A percentile compares a stretch with the other conserved stretches of the same genome.
These are phyloP conservation scores for Datisca glomerata DNA, from an alignment of 306 rosid genomes.

Conservation along the genomic window DNA sequence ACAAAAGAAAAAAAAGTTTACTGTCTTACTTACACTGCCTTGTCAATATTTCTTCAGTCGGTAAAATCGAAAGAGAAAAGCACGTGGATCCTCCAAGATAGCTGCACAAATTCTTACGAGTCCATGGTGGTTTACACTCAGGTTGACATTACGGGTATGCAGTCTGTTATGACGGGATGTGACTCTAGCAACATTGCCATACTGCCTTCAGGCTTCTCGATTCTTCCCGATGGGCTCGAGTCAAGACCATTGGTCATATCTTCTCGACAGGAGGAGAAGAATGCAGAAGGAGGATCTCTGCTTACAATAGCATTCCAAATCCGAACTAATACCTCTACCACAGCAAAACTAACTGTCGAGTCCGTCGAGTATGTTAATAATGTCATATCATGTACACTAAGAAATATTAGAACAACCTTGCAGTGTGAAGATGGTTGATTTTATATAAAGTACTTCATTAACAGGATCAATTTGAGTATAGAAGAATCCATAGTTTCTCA, in stretches of 20 bases:
- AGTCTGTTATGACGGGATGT: slow-evolving; percentile 89
- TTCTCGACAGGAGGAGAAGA: slow-evolving; percentile 52
- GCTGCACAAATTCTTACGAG: slow-evolving; percentile 73
- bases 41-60: slow-evolving; percentile 26
- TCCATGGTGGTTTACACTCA: slow-evolving; percentile 86
- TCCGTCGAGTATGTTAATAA: slow-evolving; percentile 75
- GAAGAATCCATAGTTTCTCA: background rate
- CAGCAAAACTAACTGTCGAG: slow-evolving; percentile 71
- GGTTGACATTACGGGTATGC: slow-evolving; percentile 63
- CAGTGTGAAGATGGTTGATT: slow-evolving; percentile 76
- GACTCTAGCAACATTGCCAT: slow-evolving; percentile 76
- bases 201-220: slow-evolving; percentile 86
- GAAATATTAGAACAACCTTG: slow-evolving; percentile 72
- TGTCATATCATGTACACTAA: slow-evolving; percentile 65
- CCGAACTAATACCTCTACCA: slow-evolving; percentile 64
- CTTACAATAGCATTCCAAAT: slow-evolving; percentile 76
- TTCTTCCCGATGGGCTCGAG: slow-evolving; percentile 74
- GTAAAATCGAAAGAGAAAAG: slow-evolving; percentile 60
- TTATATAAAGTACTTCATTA: background rate
- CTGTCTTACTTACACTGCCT: too few relatives aligned
- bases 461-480: background rate
- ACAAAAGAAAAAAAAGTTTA: background rate
- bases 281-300: slow-evolving; percentile 71
- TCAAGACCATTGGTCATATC: slow-evolving; percentile 72
- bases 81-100: slow-evolving; percentile 85